Evolutionary conservation across 352 stramenopile species (phyloP), one percentile per base, ranked within the genome.

Genomic region (Globisporangium mamillatum): DNA sequence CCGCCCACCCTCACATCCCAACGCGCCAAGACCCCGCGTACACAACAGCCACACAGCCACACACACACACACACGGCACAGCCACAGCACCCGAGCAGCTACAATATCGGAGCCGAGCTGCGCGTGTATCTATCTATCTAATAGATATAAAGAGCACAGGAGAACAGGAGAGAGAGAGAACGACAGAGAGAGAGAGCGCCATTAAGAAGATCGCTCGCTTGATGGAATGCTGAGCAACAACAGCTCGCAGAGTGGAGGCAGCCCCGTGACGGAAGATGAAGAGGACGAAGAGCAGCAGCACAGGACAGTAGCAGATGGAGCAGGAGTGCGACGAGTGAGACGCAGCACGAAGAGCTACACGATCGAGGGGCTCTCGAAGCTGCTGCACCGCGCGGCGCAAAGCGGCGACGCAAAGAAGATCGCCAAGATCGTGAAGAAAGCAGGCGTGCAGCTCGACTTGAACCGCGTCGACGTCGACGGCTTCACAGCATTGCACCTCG

Each of bases 401-500:
- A 67, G 41, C 48, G 79, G 79, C 64, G 75, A 87, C 54, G 77
- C 70, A 34, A 81, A 81, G 66, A 74, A 78, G 64, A 81, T 87
- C 60, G 63, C 73, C 56, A 83, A 82, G 66, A 74, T 87, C 55
- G 44, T 83, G 3, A 72, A 83, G 71, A 69, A 50, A 72, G 67
- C 64, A 63, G 72, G 64, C 64, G 71, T n/a, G 55, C 24, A 74
- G 62, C 48, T 72, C 54, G 22, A 70, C 55, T 8, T 68, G 58
- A 74, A 87, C 64, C 64, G 60, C 57, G 67, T 77, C 46, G 79
- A 87, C 46, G 71, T 81, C 57, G 79, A 90, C 32, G 81, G 81
- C 22, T 86, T 90, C 57, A 88, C 81, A n/a, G 78, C 81, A 55
- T 68, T 90, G 24, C 81, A 90, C 55, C 67, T 90, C 25, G 81